Base-by-base conservation (phyloP, 129 eudicot genomes). In the Mikania micrantha region DNA sequence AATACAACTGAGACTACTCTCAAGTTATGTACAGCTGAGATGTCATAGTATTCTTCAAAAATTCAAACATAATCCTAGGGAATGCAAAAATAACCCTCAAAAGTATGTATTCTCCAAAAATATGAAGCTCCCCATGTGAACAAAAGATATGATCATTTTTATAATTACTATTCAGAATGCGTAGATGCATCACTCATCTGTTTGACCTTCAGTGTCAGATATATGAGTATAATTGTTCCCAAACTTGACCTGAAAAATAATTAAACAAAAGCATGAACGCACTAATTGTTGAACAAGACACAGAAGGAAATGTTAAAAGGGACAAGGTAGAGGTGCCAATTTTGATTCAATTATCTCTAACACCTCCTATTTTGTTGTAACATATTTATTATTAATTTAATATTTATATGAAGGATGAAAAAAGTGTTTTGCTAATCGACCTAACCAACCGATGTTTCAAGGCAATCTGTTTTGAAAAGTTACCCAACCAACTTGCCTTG, bases 171-270 rank as follows among this genome's bases (percentile, higher is more conserved):
- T 81, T 75, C 81, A 2, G 78, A 64, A 72, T 64, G 75, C 60
- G 62, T 36, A 61, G 78, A 76, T 38, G 79, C 90, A 34, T 81
- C 86, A 40, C 67, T 42, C 12, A 79, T 78, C 62, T 83, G 94
- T 60, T 85, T 78, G 28, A 83, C 88, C 76, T 94, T 79, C 39
- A 88, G 81, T n/a, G 97, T 88, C 82, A 88, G 52, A 58, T 74
- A 85, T 76, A 91, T 91, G 45, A 91, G 75, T 66, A 91, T 81
- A 24, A 91, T 58, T 16, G 97, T 83, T 80, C 97, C 97, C 81
- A 88, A 66, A 66, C 87, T 83, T 12, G 97, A 91, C 96, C 97
- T 91, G 87, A 2, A 75, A 76, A 69, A 65, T 35, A 74, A 53
- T 27, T 28, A 65, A 67, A 58, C 40, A 58, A 39, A 74, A 61